Conservation (phyloP, 2,329 filamentous ascomycete species). For the Fusarium algeriense region DNA sequence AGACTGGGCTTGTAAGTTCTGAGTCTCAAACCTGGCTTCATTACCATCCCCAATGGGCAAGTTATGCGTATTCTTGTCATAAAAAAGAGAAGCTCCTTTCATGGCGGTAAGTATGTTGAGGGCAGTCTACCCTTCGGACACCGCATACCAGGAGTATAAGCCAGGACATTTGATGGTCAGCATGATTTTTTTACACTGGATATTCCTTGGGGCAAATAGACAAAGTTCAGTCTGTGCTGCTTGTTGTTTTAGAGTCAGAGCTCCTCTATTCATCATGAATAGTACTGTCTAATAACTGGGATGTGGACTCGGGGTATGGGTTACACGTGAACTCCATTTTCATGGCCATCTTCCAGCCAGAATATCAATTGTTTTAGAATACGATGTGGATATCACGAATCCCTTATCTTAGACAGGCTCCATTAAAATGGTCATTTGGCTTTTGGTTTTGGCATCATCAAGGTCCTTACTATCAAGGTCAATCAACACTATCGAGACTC, state of each 20-base stretch:
- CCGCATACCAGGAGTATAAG: background rate
- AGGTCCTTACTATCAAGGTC: constrained; percentile 8
- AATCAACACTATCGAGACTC: background rate
- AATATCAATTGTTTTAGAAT: background rate
- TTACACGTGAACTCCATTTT: background rate
- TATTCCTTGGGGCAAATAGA: background rate
- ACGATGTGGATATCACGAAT: background rate
- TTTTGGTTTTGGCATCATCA: constrained; percentile 2
- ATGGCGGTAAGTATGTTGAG: background rate
- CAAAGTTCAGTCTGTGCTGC: background rate
- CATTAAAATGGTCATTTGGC: background rate
- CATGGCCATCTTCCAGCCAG: background rate
- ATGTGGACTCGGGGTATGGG: background rate
- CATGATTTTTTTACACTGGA: background rate
- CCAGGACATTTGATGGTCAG: background rate
- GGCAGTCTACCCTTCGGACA: background rate
- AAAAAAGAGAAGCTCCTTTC: background rate
- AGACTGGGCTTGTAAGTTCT: background rate
- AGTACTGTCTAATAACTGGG: background rate
- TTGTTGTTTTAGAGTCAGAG: no score
- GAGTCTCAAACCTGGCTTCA: background rate
- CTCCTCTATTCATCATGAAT: background rate
- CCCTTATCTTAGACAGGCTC: background rate
- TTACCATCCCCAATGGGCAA: no score
- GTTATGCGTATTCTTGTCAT: background rate